Percentiles rank a stretch among this genome's conserved stretches.
Conservation (phyloP, 495 filamentous ascomycete species). For the Ramalina intermedia region DNA sequence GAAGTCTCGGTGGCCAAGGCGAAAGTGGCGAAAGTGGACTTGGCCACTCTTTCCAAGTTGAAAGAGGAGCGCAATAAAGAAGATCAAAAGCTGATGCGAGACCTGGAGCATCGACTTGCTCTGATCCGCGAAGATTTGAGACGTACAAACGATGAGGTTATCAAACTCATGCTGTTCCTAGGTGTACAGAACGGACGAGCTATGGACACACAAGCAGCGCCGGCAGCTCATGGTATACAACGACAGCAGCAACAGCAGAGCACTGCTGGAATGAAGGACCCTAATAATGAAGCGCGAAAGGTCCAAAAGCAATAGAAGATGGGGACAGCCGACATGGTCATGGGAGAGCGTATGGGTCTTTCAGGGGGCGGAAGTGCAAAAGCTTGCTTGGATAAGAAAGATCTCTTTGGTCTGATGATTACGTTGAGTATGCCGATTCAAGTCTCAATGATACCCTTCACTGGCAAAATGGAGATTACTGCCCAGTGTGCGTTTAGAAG, state of each 20-base stretch:
- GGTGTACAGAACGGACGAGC: constrained; percentile 31
- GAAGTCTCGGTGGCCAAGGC: constrained; percentile 38
- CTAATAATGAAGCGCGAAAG: constrained; percentile 30
- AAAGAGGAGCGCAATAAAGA: constrained; percentile 37
- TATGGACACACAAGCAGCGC: constrained; percentile 17
- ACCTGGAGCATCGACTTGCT: constrained; percentile 30
- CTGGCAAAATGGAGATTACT: neutral
- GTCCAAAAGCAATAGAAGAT: constrained; percentile 33
- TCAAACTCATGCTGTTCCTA: constrained; percentile 17
- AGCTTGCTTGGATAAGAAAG: neutral
- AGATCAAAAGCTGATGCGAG: constrained; percentile 31
- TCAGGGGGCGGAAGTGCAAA: no score
- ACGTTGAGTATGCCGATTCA: no score
- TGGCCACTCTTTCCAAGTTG: constrained; percentile 29
- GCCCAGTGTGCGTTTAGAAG: no score
- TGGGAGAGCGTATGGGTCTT: constrained; percentile 10
- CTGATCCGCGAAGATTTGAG: constrained; percentile 16
- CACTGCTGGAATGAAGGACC: constrained; percentile 12
- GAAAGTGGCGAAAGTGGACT: constrained; percentile 29
- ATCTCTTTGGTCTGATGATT: neutral
- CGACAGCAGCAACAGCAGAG: neutral
- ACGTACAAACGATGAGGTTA: constrained; percentile 17
- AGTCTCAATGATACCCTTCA: neutral
- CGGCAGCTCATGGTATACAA: constrained; percentile 1
- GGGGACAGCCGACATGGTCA: constrained; percentile 25